Evolutionary conservation across 768 basidiomycete species (phyloP).

Genomic region (Suillus fuscotomentosus): DNA sequence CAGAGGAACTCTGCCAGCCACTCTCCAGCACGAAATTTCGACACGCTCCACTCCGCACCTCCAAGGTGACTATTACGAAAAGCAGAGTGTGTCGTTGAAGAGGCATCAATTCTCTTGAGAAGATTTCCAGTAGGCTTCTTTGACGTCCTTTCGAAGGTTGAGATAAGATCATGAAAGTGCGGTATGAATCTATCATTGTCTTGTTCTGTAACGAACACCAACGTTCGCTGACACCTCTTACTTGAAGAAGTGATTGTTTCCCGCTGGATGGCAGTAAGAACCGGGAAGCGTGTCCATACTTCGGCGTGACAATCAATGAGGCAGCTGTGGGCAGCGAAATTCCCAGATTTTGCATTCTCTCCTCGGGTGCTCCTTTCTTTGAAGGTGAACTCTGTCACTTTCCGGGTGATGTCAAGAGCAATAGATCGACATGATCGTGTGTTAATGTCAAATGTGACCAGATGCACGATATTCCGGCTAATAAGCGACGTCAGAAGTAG

Average conservation of each 20-base stretch:
- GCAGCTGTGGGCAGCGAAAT: constrained; percentile 41
- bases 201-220: constrained; percentile 45
- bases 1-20: constrained; percentile 63
- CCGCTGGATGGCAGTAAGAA: constrained; percentile 49
- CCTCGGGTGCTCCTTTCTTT: constrained; percentile 36
- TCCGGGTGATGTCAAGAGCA: constrained; percentile 52
- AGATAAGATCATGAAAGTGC: constrained; percentile 47
- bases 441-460: constrained; percentile 38
- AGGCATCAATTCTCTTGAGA: constrained; percentile 38
- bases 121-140: constrained; percentile 51
- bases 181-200: constrained; percentile 33
- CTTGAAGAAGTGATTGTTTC: constrained; percentile 38
- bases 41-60: constrained; percentile 27
- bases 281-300: constrained; percentile 62
- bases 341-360: constrained; percentile 12
- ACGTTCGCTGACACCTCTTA: constrained; percentile 30
- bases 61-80: constrained; percentile 21
- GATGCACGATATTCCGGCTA: constrained; percentile 39
- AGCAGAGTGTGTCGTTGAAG: constrained; percentile 26
- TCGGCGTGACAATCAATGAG: constrained; percentile 55
- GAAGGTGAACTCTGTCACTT: constrained; percentile 57
- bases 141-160: constrained; percentile 46
- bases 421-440: constrained; percentile 37
- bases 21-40: constrained; percentile 49
- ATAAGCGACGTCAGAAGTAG: constrained; percentile 45